These are phyloP conservation scores for Samsoniella hepiali DNA, from an alignment of 2,329 filamentous ascomycete genomes.

Conservation along the genomic window DNA sequence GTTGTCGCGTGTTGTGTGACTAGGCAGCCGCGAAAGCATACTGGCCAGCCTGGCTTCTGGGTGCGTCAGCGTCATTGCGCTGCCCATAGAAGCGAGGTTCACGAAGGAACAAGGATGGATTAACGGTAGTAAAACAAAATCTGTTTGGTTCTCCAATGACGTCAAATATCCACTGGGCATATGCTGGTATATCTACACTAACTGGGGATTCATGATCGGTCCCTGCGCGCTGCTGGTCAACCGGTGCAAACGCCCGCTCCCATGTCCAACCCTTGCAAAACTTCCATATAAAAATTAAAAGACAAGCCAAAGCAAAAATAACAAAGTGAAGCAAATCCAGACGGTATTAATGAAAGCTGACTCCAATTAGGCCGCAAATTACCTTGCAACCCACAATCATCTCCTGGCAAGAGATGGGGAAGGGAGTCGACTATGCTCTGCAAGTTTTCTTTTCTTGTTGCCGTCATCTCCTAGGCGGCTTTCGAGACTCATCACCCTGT, in stretches of 20 bases:
- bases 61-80: neutral
- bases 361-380: too few relatives aligned
- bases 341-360: neutral
- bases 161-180: neutral
- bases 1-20: neutral
- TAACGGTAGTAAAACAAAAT: neutral
- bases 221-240: neutral
- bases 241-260: neutral
- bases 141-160: neutral
- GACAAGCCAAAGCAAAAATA: constrained; percentile 1
- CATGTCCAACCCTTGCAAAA: constrained; percentile 9
- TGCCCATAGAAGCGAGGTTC: neutral
- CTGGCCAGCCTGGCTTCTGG: neutral
- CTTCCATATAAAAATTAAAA: neutral
- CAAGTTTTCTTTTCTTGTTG: constrained; percentile 6
- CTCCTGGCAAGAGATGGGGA: neutral
- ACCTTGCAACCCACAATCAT: neutral
- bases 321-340: neutral
- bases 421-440: neutral
- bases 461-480: neutral
- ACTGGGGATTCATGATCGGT: neutral
- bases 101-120: neutral
- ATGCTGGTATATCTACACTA: neutral
- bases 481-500: neutral
- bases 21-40: neutral